Base-by-base conservation (phyloP, 768 basidiomycete genomes). In the Russula griseocarnosa region DNA sequence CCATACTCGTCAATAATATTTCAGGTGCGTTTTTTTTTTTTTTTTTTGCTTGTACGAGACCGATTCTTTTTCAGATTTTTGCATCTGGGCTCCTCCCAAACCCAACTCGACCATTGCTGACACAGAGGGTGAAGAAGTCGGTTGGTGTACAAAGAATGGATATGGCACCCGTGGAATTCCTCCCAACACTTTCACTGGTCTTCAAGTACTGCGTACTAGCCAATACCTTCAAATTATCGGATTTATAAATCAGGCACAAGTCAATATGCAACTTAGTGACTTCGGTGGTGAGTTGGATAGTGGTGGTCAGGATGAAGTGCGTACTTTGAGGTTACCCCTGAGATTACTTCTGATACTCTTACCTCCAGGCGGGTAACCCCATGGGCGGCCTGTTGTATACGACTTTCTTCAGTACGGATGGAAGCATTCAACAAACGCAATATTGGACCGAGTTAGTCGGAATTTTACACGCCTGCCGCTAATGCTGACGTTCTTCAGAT, bases 261-360 rank as follows among this genome's bases (percentile, higher is more conserved):
- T 93, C 66, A 79, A 87, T 74, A 66, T 92, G 22, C 60, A 72
- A 13, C 13, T 72, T 0, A 73, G 61, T 14, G 91, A 93, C 69
- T 81, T 70, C 38, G 91, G 92, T 67, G 91, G 90, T 62, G 90
- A 92, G 74, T 79, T 90, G 57, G 87, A 91, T 73, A 83, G 87
- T 18, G 85, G 87, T 66, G 88, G 89, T 62, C 87, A 87, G 65
- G 89, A 90, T 71, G 69, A 75, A 60, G 81, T 82, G 56, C 16
- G 77, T 74, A 44, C 24, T 49, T 8, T 49, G 5, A 3, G 9
- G 16, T 46, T 30, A 3, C 10, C 34, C 6, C 14, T 13, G n/a
- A 13, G n/a, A 32, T 20, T 28, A 30, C 20, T 24, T 8, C 44
- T 60, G 5, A 44, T 4, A 11, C 18, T 14, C 32, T 7, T 11